Percentiles rank a stretch among this genome's conserved stretches.
These are phyloP conservation scores for Chytridium lagenaria DNA, from an alignment of 371 early-diverging fungal species.

Conservation along the genomic window DNA sequence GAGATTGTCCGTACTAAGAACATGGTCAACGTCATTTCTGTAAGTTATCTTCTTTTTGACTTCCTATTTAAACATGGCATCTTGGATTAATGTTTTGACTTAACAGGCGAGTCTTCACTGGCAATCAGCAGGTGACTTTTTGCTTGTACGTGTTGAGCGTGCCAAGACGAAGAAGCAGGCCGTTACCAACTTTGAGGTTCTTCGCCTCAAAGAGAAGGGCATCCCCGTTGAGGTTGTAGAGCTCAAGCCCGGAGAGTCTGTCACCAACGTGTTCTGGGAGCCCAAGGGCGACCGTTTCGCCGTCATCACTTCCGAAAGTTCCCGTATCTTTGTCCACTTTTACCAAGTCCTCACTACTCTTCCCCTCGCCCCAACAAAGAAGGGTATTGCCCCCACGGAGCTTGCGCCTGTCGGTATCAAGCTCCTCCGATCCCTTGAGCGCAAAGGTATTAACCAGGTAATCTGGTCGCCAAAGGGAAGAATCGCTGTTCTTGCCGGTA, in stretches of 20 bases:
- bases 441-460: slow-evolving; percentile 80
- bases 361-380: slow-evolving; percentile 27
- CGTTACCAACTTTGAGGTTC: slow-evolving; percentile 91
- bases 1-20: slow-evolving; percentile 94
- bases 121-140: slow-evolving; percentile 89
- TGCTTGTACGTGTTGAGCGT: slow-evolving; percentile 92
- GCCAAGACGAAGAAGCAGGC: slow-evolving; percentile 92
- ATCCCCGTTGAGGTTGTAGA: slow-evolving; percentile 96
- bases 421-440: slow-evolving; percentile 49
- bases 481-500: slow-evolving; percentile 86
- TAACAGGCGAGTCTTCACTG: slow-evolving; percentile 82
- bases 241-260: slow-evolving; percentile 66
- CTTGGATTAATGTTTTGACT: not conserved
- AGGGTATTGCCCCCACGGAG: slow-evolving; percentile 8
- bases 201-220: slow-evolving; percentile 89
- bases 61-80: not conserved
- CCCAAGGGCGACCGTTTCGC: slow-evolving; percentile 89
- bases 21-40: slow-evolving; percentile 88
- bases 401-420: slow-evolving; percentile 43
- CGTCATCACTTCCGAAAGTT: slow-evolving; percentile 75
- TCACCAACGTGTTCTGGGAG: slow-evolving; percentile 89
- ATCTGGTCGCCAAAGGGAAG: slow-evolving; percentile 98
- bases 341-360: slow-evolving; percentile 67
- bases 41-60: slow-evolving; percentile 35
- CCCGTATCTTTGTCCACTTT: slow-evolving; percentile 80